Evolutionary conservation across 2,329 filamentous ascomycete species (phyloP), one percentile per base, ranked within the genome.

Genomic region (Colletotrichum magnum): DNA sequence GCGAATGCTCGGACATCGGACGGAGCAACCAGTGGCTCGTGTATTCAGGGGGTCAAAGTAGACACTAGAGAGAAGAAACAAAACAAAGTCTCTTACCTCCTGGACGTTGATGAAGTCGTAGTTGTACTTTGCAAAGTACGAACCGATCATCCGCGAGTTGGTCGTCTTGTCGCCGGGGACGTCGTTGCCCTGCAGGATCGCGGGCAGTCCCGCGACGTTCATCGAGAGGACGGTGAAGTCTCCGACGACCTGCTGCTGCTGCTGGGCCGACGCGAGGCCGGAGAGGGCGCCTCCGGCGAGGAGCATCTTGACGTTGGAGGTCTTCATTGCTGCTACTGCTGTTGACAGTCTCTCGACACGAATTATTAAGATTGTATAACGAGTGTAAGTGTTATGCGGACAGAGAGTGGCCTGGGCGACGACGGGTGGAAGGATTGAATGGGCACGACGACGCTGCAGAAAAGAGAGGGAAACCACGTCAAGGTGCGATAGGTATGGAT

Each of bases 21-120:
- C 32, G 54, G 62, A 47, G 56, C 66, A 66, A 32, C 18, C 15
- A 24, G 16, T 60, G 66, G 66, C 66, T 66, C 43, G 21, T 50
- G 66, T 62, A 39, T 39, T 9, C 13, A 9, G 60, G 47, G 50
- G 26, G 32, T 4, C 39, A 62, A 28, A 41, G 18, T 18, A 43
- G 32, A 26, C 0, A 15, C 21, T 24, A 36, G 21, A 32, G 10
- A 36, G 7, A 12, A 2, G 7, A 36, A 36, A 36, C 32, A 24
- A 43, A 63, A 43, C 9, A 32, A 28, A 6, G 18, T 10, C 39
- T 21, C 58, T 61, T 16, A 85, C 85, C 81, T 92, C 90, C 76
- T 93, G 90, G 15, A 90, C 80, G 72, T 93, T 84, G 75, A 92
- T 88, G 32, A 92, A 79, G 72, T 90, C 88, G 78, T 88, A 90